These are phyloP conservation scores for Aureobasidium sp. DNA, from an alignment of 2,329 filamentous ascomycete genomes.

Conservation along the genomic window DNA sequence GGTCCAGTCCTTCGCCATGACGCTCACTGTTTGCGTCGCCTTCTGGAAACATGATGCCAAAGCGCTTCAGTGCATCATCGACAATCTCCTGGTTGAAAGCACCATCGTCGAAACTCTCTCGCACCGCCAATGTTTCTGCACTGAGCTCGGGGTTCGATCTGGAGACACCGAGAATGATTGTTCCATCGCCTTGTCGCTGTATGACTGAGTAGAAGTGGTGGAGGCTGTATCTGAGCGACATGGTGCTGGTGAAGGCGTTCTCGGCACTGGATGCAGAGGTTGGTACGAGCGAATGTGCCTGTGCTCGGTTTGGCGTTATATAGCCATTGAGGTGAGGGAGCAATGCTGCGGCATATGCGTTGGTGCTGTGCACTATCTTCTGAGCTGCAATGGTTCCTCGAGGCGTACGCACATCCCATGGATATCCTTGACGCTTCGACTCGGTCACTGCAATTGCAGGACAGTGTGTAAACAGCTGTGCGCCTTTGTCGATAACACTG, in stretches of 20 bases:
- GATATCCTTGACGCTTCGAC: constrained; percentile 13
- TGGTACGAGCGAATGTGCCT: constrained; percentile 38
- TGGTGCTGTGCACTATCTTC: constrained; percentile 32
- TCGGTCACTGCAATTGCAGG: constrained; percentile 24
- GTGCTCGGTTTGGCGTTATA: constrained; percentile 36
- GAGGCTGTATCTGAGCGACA: constrained; percentile 38
- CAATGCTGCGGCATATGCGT: constrained; percentile 31
- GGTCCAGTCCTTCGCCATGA: constrained; percentile 37
- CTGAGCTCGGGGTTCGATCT: constrained; percentile 30
- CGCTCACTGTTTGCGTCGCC: constrained; percentile 10
- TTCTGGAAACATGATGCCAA: constrained; percentile 28
- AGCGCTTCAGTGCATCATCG: constrained; percentile 29
- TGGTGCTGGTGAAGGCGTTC: constrained; percentile 30
- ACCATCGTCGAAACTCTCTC: constrained; percentile 32
- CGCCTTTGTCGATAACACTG: constrained; percentile 30
- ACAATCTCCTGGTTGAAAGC: constrained; percentile 32
- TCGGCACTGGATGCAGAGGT: constrained; percentile 27
- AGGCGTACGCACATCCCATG: constrained; percentile 29
- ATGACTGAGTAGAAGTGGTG: constrained; percentile 44
- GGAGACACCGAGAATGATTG: constrained; percentile 35
- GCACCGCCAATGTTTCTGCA: constrained; percentile 15
- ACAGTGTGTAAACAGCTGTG: constrained; percentile 35
- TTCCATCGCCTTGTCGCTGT: constrained; percentile 35
- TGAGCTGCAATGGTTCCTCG: constrained; percentile 24
- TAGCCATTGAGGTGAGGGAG: constrained; percentile 28